Conservation (phyloP, 2,329 filamentous ascomycete species). For the Sarocladium kiliense region DNA sequence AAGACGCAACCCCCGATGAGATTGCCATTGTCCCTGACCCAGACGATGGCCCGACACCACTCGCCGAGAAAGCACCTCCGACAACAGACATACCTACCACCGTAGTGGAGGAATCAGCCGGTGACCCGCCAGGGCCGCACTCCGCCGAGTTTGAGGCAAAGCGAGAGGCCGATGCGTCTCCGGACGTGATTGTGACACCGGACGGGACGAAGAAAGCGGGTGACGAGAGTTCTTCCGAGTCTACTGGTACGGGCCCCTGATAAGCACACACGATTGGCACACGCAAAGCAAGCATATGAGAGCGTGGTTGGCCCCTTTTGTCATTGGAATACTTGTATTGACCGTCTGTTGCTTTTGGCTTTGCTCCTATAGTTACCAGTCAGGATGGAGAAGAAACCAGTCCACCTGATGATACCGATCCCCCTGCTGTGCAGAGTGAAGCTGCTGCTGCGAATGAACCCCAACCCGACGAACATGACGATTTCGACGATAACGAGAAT, state of each 20-base stretch:
- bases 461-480: neutral
- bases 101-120: conserved; percentile 47
- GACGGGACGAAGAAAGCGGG: conserved; percentile 34
- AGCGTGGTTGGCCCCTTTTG: neutral
- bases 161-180: conserved; percentile 46
- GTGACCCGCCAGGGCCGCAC: conserved; percentile 33
- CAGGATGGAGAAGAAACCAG: conserved; percentile 6
- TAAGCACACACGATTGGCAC: neutral
- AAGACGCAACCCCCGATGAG: conserved; percentile 56
- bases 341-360: conserved; percentile 4
- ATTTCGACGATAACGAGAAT: conserved; percentile 15
- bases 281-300: neutral
- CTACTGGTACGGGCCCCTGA: conserved; percentile 21
- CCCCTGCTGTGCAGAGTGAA: conserved; percentile 6
- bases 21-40: conserved; percentile 41
- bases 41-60: conserved; percentile 14
- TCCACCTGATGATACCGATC: neutral
- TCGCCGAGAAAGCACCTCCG: conserved; percentile 7
- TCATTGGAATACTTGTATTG: neutral
- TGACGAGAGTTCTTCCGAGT: conserved; percentile 17
- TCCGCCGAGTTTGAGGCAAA: conserved; percentile 39
- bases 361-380: conserved; percentile 7
- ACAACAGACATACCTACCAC: conserved; percentile 40
- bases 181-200: conserved; percentile 44
- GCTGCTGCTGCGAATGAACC: neutral